These are phyloP conservation scores for Magnolia kwangsiensis DNA, from an alignment of 164 flowering plant species.

Conservation along the genomic window DNA sequence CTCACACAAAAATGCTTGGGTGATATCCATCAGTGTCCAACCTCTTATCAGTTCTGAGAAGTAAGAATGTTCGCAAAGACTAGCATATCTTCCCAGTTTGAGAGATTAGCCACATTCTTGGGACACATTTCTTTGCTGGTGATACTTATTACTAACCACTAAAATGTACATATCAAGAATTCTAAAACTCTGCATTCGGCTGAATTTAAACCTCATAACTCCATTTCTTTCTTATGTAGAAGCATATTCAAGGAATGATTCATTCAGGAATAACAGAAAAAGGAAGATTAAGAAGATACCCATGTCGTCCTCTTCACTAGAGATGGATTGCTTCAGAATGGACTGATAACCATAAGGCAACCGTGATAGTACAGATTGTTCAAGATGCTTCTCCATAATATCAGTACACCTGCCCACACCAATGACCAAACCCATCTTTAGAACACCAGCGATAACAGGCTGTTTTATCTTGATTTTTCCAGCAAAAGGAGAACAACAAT, in stretches of 20 bases:
- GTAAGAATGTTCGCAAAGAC: no score
- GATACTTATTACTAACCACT: no score
- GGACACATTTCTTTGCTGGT: no score
- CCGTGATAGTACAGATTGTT: constrained; percentile 62
- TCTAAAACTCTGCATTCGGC: no score
- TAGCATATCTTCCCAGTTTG: no score
- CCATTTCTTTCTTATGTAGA: no score
- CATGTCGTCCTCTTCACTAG: constrained; percentile 95
- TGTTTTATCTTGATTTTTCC: not conserved
- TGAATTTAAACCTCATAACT: no score
- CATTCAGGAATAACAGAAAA: not conserved
- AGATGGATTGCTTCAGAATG: constrained; percentile 66
- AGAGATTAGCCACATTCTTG: no score
- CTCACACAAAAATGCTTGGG: no score
- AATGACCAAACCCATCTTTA: constrained; percentile 8
- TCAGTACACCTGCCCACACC: constrained; percentile 48
- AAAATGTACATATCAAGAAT: no score
- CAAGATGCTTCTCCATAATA: constrained; percentile 60
- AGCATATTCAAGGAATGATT: not conserved
- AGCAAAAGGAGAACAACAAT: not conserved
- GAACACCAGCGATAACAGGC: not conserved
- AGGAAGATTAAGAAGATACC: constrained; percentile 33
- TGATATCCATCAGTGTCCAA: no score
- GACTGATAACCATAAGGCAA: constrained; percentile 79
- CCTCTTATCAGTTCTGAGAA: no score